Conservation (phyloP, 805 yeast species). For the Kodamaea lidongshanica region DNA sequence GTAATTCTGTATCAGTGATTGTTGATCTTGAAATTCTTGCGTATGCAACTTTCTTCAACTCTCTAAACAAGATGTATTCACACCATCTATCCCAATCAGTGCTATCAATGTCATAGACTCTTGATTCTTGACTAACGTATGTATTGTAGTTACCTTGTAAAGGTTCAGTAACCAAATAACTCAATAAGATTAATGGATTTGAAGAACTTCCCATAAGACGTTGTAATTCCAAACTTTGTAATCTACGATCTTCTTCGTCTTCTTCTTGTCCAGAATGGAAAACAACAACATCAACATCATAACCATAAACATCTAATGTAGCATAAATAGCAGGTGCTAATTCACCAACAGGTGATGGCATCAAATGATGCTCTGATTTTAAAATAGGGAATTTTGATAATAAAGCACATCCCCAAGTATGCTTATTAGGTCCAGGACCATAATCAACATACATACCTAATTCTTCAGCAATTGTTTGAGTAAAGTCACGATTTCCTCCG, state of each 20-base stretch:
- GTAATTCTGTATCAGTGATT: slow-evolving; percentile 95
- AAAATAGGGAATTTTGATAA: slow-evolving; percentile 91
- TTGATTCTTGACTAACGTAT: slow-evolving; percentile 74
- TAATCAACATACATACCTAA: slow-evolving; percentile 91
- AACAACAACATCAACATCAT: slow-evolving; percentile 82
- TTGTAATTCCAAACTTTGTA: slow-evolving; percentile 72
- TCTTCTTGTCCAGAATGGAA: slow-evolving; percentile 99
- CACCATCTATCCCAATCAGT: slow-evolving; percentile 98
- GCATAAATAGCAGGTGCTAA: slow-evolving; percentile 98
- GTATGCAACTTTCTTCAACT: slow-evolving; percentile 81
- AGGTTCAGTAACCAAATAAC: slow-evolving; percentile 88
- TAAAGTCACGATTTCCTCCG: slow-evolving; percentile 92
- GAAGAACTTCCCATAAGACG: slow-evolving; percentile 76
- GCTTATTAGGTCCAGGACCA: slow-evolving; percentile 97
- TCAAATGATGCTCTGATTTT: slow-evolving; percentile 80
- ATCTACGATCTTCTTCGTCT: slow-evolving; percentile 86
- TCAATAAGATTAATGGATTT: slow-evolving; percentile 78
- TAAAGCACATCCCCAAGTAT: slow-evolving; percentile 96
- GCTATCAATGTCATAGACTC: slow-evolving; percentile 92
- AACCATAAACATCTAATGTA: slow-evolving; percentile 85
- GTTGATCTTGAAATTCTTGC: slow-evolving; percentile 91
- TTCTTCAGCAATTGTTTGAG: slow-evolving; percentile 87
- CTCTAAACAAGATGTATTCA: slow-evolving; percentile 87
- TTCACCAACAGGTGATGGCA: slow-evolving; percentile 97
- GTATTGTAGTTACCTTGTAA: slow-evolving; percentile 85